These are phyloP conservation scores for Corymbia calophylla DNA, from an alignment of 441 rosid species.

Conservation along the genomic window DNA sequence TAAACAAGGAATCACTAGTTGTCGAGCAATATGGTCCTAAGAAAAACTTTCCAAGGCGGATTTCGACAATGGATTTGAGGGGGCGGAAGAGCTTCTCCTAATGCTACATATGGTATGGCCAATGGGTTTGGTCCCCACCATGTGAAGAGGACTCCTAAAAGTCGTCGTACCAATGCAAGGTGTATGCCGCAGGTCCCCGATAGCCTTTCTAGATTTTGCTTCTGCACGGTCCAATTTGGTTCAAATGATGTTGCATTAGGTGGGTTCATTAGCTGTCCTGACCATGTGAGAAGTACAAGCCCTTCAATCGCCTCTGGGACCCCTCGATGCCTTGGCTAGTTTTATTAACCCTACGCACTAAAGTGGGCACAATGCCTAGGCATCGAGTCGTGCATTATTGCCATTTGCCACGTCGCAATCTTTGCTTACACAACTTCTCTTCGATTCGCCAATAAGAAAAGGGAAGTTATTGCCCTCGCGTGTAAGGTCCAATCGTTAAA, in stretches of 20 bases:
- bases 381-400: background rate
- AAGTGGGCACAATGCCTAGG: background rate
- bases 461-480: background rate
- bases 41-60: background rate
- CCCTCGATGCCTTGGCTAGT: background rate
- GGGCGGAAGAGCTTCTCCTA: background rate
- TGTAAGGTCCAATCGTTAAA: background rate
- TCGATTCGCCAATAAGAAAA: background rate
- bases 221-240: background rate
- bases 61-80: background rate
- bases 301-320: background rate
- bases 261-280: background rate
- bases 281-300: background rate
- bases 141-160: background rate
- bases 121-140: background rate
- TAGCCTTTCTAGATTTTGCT: background rate
- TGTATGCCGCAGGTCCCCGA: background rate
- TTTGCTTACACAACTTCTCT: background rate
- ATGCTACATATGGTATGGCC: background rate
- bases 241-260: background rate
- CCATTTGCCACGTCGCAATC: background rate
- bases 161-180: background rate
- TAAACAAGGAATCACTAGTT: background rate
- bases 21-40: background rate
- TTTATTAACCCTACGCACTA: background rate